Percentiles rank a stretch among this genome's conserved stretches.
Conservation (phyloP, 768 basidiomycete genomes). For the Psilocybe azurescens region DNA sequence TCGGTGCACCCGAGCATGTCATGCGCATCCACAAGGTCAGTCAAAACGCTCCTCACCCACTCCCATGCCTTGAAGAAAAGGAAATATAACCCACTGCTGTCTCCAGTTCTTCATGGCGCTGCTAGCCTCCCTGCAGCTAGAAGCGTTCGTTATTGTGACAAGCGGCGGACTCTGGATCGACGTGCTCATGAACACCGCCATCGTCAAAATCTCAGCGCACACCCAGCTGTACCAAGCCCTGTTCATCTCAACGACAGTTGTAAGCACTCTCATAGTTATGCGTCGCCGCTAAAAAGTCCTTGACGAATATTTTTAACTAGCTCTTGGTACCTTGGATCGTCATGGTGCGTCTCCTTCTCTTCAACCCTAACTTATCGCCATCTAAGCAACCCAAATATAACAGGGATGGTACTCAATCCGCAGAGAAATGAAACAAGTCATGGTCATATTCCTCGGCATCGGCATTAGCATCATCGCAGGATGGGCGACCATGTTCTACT, state of each 20-base stretch:
- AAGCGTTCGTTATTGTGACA: constrained; percentile 53
- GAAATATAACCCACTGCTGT: background rate
- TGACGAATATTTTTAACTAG: constrained; percentile 28
- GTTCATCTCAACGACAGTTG: constrained; percentile 50
- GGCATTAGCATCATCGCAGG: constrained; percentile 39
- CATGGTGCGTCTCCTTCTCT: constrained; percentile 36
- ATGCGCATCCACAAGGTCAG: constrained; percentile 54
- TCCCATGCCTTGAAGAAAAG: too few relatives aligned
- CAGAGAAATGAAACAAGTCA: constrained; percentile 45
- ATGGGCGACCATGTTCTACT: constrained; percentile 54
- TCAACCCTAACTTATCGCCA: background rate
- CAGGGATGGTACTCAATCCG: constrained; percentile 63
- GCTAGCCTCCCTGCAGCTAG: constrained; percentile 58
- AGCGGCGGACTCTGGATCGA: constrained; percentile 63
- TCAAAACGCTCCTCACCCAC: background rate
- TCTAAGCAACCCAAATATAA: background rate
- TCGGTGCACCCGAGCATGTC: constrained; percentile 57
- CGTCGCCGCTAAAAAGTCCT: background rate
- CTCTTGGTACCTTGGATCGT: constrained; percentile 57
- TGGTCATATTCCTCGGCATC: constrained; percentile 48
- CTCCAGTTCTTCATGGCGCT: constrained; percentile 58
- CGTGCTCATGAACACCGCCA: constrained; percentile 52
- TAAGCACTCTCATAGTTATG: constrained; percentile 29
- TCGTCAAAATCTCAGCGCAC: constrained; percentile 46
- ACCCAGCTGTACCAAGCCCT: constrained; percentile 46